Base-by-base conservation (phyloP, 768 basidiomycete genomes). In the Albatrellus ellisii region DNA sequence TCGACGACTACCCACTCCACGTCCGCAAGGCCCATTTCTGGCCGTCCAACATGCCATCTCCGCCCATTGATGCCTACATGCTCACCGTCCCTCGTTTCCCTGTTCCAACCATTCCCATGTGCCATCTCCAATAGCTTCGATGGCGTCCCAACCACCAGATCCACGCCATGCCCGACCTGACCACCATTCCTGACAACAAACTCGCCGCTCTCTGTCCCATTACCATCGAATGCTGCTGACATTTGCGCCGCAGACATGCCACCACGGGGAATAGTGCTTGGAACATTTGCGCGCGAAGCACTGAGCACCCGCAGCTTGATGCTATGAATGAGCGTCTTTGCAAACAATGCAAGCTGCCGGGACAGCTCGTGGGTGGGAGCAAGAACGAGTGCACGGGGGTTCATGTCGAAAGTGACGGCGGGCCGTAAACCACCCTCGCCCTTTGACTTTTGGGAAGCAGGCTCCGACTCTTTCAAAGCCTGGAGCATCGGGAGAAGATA, bases 1-100 rank as follows among this genome's bases (percentile, higher is more conserved):
- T 95, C 91, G 1, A 94, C 64, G 3, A 92, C 67, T 5, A 94
- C 79, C 88, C 88, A 94, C 52, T 94, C 87, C 1, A 92, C 64
- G 37, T 75, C 70, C 39, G 68, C 69, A 18, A 89, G 59, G 2
- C 76, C 69, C 61, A 86, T 69, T 52, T 77, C 68, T 4, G 74
- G 68, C 35, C 68, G 62, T 46, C 61, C 52, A 46, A 66, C 67
- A 51, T 50, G 67, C 67, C 58, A 65, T 46, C 48, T 71, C 59
- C 35, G 20, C 12, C 35, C 20, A n/a, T 58, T 56, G 17, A 54
- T 54, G 29, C 25, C 39, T 17, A 38, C 20, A 41, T 56, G 53
- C 56, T 49, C 49, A 52, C 62, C 42, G 21, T 50, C 44, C 26
- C 17, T 43, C 33, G 26, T 64, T 62, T 36, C 61, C 57, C 46